phyloP scores from a whole-genome alignment of 495 filamentous ascomycete genomes.

The Hypomontagnella monticulosa region DNA sequence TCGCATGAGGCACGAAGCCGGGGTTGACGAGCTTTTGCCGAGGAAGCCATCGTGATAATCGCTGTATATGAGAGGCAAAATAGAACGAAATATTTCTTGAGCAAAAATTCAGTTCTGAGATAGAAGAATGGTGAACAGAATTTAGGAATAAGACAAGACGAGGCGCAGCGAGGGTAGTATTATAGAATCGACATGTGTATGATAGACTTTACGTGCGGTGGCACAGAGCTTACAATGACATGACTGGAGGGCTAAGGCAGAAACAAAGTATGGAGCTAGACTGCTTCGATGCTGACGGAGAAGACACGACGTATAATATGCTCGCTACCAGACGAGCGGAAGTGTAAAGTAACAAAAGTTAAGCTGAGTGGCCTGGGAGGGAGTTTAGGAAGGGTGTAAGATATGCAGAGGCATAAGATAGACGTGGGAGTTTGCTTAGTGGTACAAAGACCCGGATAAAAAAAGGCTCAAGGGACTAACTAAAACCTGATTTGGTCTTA shows the following conservation, averaged over 20 bases:
- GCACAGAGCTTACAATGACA: slow-evolving; percentile 37
- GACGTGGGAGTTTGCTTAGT: slow-evolving; percentile 38
- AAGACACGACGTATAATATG: slow-evolving; percentile 33
- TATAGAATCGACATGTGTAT: slow-evolving; percentile 37
- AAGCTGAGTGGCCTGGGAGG: slow-evolving; percentile 24
- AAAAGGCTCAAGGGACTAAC: slow-evolving; percentile 43
- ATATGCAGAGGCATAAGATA: slow-evolving; percentile 35
- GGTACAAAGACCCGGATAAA: slow-evolving; percentile 36
- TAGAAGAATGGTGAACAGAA: slow-evolving; percentile 25
- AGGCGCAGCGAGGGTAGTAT: slow-evolving; percentile 37
- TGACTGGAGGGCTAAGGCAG: slow-evolving; percentile 20
- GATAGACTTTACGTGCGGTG: slow-evolving; percentile 28
- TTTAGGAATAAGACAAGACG: slow-evolving; percentile 30
- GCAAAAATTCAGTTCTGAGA: slow-evolving; percentile 2
- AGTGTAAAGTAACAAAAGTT: slow-evolving; percentile 31
- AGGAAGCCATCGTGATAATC: slow-evolving; percentile 45
- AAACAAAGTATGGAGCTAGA: slow-evolving; percentile 28
- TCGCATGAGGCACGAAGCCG: slow-evolving; percentile 63
- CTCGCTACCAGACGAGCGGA: slow-evolving; percentile 27
- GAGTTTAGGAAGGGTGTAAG: slow-evolving; percentile 37
- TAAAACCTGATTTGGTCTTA: slow-evolving; percentile 43
- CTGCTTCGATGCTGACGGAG: slow-evolving; percentile 29
- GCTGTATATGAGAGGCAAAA: slow-evolving; percentile 15
- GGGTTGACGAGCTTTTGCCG: slow-evolving; percentile 50
- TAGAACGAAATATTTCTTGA: slow-evolving; percentile 4